phyloP scores from a whole-genome alignment of 1,139 yeast genomes.

The Taphrina communis region DNA sequence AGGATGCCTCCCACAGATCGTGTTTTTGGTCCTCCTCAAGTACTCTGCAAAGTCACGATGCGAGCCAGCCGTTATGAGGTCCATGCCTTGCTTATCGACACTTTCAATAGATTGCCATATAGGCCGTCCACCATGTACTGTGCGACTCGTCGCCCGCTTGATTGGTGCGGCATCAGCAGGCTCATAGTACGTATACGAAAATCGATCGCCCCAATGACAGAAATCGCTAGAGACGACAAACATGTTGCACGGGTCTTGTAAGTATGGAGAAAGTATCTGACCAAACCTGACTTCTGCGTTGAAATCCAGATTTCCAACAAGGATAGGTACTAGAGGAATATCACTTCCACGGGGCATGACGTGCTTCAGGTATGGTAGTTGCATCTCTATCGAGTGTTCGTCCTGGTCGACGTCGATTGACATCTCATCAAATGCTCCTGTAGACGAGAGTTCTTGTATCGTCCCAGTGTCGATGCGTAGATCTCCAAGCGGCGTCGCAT shows the following conservation, averaged over 20 bases:
- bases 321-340: slow-evolving; percentile 68
- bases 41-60: slow-evolving; percentile 69
- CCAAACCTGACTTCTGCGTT: slow-evolving; percentile 59
- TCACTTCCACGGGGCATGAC: slow-evolving; percentile 51
- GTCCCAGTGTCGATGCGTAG: slow-evolving; percentile 66
- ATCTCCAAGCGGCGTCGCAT: slow-evolving; percentile 83
- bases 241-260: slow-evolving; percentile 64
- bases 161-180: slow-evolving; percentile 45
- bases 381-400: slow-evolving; percentile 97
- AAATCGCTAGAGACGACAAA: slow-evolving; percentile 88
- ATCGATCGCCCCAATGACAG: slow-evolving; percentile 74
- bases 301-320: slow-evolving; percentile 70
- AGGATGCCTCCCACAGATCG: slow-evolving; percentile 93
- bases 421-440: slow-evolving; percentile 63
- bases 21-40: slow-evolving; percentile 73
- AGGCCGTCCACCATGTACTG: slow-evolving; percentile 51
- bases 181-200: slow-evolving; percentile 47
- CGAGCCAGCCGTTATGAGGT: slow-evolving; percentile 55
- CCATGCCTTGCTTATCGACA: slow-evolving; percentile 74
- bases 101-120: slow-evolving; percentile 74
- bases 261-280: slow-evolving; percentile 59
- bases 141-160: slow-evolving; percentile 9
- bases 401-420: slow-evolving; percentile 67
- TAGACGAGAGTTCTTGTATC: slow-evolving; percentile 52
- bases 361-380: slow-evolving; percentile 73